Percentiles rank a stretch among this genome's conserved stretches.
phyloP scores from a whole-genome alignment of 805 yeast species.

The Cyberlindnera mississippiensis region DNA sequence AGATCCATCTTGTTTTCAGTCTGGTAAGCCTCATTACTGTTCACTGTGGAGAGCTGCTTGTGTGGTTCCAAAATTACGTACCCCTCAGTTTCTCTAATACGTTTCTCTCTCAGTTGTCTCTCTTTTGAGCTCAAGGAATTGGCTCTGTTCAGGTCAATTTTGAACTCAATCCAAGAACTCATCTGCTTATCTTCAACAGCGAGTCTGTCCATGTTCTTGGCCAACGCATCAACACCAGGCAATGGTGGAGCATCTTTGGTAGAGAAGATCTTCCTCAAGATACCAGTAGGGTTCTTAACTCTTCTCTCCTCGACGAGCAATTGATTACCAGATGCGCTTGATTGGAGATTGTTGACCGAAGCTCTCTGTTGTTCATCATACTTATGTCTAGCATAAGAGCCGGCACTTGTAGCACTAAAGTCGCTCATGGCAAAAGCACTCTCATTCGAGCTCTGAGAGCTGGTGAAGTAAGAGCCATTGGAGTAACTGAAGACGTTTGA shows the following conservation, averaged over 20 bases:
- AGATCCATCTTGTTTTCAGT: conserved; percentile 29
- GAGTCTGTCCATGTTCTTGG: conserved; percentile 14
- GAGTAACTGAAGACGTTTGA: conserved; percentile 32
- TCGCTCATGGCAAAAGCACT: conserved; percentile 50
- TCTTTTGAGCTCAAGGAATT: conserved; percentile 66
- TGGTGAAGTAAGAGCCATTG: conserved; percentile 44
- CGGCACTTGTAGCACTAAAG: conserved; percentile 86
- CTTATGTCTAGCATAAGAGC: conserved; percentile 74
- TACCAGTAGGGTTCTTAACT: conserved; percentile 18
- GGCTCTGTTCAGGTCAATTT: conserved; percentile 66
- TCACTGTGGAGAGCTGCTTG: conserved; percentile 39
- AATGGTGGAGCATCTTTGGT: conserved; percentile 28
- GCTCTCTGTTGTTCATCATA: conserved; percentile 36
- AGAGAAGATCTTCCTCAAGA: conserved; percentile 16
- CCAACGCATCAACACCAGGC: conserved; percentile 23
- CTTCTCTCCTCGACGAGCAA: conserved; percentile 24
- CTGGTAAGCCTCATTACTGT: conserved; percentile 43
- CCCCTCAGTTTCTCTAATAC: conserved; percentile 57
- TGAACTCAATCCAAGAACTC: conserved; percentile 49
- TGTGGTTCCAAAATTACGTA: conserved; percentile 63
- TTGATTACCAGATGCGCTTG: conserved; percentile 27
- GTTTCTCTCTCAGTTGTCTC: conserved; percentile 62
- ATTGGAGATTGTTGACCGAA: conserved; percentile 9
- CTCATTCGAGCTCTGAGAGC: conserved; percentile 40
- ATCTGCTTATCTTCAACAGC: conserved; percentile 36